Evolutionary conservation across 768 basidiomycete genomes (phyloP).

Genomic region (Macrolepiota dolichaula): DNA sequence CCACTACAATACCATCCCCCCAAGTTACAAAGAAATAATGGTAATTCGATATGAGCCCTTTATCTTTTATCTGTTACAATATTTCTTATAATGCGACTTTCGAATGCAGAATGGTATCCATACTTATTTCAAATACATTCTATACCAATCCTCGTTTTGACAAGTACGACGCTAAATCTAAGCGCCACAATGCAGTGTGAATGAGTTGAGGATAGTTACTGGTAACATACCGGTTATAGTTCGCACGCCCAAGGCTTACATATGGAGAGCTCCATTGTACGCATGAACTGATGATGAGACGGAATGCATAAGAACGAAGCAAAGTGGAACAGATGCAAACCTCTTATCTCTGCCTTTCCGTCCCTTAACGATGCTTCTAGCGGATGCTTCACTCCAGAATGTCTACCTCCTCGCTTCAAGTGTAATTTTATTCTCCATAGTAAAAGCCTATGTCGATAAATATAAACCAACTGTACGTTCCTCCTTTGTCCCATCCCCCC

Average conservation of each 20-base stretch:
- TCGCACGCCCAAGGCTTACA: no score
- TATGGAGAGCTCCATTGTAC: no score
- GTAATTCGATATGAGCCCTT: neutral
- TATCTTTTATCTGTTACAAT: neutral
- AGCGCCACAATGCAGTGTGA: neutral
- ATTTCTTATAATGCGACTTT: slow-evolving; percentile 18
- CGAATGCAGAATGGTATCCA: neutral
- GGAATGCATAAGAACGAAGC: no score
- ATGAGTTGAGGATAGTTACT: neutral
- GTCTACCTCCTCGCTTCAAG: no score
- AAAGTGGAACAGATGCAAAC: neutral
- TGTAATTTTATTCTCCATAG: neutral
- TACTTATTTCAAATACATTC: neutral
- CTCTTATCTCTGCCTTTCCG: neutral
- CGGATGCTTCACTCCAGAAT: neutral
- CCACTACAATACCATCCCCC: no score
- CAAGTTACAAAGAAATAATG: no score
- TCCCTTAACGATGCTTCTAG: neutral
- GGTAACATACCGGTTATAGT: no score
- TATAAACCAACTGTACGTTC: neutral
- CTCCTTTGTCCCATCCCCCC: no score
- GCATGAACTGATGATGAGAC: no score
- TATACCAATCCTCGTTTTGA: neutral
- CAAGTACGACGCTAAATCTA: no score
- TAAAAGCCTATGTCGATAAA: neutral